These are phyloP conservation scores for Carallia brachiata DNA, from an alignment of 345 rosid genomes.

Conservation along the genomic window DNA sequence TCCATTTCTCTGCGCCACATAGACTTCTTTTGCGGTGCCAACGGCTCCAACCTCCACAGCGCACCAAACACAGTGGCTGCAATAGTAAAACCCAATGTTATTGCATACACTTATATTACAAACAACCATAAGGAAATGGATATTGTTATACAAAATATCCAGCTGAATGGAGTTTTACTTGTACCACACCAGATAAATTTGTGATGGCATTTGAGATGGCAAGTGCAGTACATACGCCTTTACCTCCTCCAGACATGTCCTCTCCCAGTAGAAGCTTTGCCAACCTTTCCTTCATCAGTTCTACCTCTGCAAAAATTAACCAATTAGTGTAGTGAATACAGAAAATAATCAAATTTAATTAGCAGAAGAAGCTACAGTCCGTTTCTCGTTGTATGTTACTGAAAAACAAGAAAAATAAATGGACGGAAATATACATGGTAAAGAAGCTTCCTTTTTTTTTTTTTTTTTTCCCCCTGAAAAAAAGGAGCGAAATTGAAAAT, in stretches of 20 bases:
- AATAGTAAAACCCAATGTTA: slow-evolving; percentile 1
- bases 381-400: no score
- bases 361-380: no score
- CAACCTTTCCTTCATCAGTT: slow-evolving; percentile 47
- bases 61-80: slow-evolving; percentile 32
- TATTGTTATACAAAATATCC: background rate
- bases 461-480: no score
- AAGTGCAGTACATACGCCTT: slow-evolving; percentile 46
- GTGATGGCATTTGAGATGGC: slow-evolving; percentile 47
- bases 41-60: slow-evolving; percentile 30
- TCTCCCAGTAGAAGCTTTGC: slow-evolving; percentile 59
- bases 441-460: no score
- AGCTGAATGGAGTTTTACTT: background rate
- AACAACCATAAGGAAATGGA: no score
- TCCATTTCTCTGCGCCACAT: slow-evolving; percentile 34
- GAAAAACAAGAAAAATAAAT: no score
- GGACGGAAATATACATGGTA: no score
- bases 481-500: background rate
- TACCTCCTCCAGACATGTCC: slow-evolving; percentile 59
- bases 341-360: no score
- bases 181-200: slow-evolving; percentile 29
- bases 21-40: slow-evolving; percentile 20
- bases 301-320: slow-evolving; percentile 27
- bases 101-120: background rate
- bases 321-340: background rate